Conservation (phyloP, 257 asterid genomes). For the Primulina tabacum region DNA sequence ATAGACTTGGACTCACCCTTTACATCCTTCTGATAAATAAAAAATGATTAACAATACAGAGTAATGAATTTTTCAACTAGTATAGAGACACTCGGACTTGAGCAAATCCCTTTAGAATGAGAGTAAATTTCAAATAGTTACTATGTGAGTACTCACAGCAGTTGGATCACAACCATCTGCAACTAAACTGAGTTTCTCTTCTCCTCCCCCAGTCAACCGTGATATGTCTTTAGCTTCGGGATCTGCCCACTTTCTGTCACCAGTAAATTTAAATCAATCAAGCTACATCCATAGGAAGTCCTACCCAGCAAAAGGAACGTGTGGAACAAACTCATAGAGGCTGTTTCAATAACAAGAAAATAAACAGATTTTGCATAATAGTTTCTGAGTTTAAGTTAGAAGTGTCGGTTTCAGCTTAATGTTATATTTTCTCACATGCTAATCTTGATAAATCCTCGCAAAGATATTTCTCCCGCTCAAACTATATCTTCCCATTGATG, state of each 20-base stretch:
- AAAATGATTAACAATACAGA: conserved; percentile 17
- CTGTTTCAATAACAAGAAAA: conserved; percentile 17
- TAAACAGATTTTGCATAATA: background rate
- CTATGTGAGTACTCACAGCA: conserved; percentile 45
- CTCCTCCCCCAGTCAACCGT: conserved; percentile 33
- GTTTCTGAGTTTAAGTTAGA: background rate
- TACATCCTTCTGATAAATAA: conserved; percentile 39
- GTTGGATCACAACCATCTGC: conserved; percentile 56
- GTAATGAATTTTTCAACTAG: background rate
- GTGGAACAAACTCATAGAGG: background rate
- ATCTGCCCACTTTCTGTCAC: conserved; percentile 79
- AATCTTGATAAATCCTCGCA: background rate
- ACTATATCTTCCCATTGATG: background rate
- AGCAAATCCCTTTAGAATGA: conserved; percentile 8
- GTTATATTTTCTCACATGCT: background rate
- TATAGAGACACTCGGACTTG: conserved; percentile 1
- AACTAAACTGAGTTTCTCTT: conserved; percentile 52
- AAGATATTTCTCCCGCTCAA: background rate
- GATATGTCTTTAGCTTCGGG: conserved; percentile 71
- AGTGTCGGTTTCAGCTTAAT: background rate
- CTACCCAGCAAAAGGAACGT: background rate
- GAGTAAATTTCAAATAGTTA: background rate
- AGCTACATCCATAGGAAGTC: conserved; percentile 5
- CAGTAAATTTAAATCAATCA: conserved; percentile 22
- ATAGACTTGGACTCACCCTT: conserved; percentile 42